Evolutionary conservation across 139 green algal genomes (phyloP).

Genomic region (Klebsormidium nitens): DNA sequence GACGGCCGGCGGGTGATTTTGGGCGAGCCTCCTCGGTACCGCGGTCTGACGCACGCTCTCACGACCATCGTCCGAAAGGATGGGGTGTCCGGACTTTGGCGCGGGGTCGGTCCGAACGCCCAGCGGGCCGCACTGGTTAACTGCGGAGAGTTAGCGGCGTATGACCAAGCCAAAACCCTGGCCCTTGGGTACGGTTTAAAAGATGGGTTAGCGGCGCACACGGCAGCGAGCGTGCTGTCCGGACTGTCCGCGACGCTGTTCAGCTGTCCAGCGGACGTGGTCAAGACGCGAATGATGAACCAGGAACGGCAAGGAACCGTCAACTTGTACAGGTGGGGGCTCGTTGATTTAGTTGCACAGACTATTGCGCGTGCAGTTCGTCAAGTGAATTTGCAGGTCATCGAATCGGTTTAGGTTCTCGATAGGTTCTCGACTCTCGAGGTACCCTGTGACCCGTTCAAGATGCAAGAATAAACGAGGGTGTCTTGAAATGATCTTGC

Average conservation of each 20-base stretch:
- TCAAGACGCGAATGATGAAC: slow-evolving; percentile 72
- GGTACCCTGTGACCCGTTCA: no score
- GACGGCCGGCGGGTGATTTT: slow-evolving; percentile 48
- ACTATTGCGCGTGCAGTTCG: no score
- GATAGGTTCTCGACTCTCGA: no score
- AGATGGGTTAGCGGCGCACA: slow-evolving; percentile 39
- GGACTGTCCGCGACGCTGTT: slow-evolving; percentile 44
- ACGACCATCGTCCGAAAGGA: slow-evolving; percentile 27
- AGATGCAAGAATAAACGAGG: no score
- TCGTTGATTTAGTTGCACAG: no score
- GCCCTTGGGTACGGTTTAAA: not conserved
- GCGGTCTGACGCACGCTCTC: slow-evolving; percentile 13
- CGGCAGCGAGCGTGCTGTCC: slow-evolving; percentile 36
- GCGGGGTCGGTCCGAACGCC: slow-evolving; percentile 51
- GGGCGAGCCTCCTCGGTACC: slow-evolving; percentile 50
- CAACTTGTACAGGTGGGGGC: no score
- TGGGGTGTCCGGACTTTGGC: slow-evolving; percentile 54
- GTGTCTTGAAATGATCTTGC: no score
- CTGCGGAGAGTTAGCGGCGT: slow-evolving; percentile 61
- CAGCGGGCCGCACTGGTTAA: slow-evolving; percentile 66
- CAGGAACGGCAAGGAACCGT: slow-evolving; percentile 24
- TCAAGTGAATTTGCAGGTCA: no score
- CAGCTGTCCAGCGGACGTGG: slow-evolving; percentile 50
- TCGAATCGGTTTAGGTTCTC: no score
- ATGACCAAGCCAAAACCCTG: slow-evolving; percentile 43